A percentile compares a stretch with the other conserved stretches of the same genome.
phyloP scores from a whole-genome alignment of 768 basidiomycete species.

The Erythrobasidium yunnanense region DNA sequence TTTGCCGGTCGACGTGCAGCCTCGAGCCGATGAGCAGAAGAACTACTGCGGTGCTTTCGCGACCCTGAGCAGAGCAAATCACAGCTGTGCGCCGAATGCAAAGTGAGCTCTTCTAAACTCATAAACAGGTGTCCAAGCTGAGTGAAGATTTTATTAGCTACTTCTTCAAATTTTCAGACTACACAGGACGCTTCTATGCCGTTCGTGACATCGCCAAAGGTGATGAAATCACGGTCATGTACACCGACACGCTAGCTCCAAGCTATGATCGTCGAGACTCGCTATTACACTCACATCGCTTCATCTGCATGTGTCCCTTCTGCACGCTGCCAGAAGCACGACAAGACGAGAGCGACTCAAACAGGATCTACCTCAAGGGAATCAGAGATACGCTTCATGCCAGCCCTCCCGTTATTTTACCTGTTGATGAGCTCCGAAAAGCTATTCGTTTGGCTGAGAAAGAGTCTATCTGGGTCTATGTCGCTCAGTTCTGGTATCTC shows the following conservation, averaged over 20 bases:
- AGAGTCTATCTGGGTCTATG: neutral
- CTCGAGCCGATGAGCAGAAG: neutral
- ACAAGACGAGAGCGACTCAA: neutral
- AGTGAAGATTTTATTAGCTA: neutral
- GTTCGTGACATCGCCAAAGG: neutral
- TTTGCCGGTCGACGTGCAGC: conserved; percentile 2
- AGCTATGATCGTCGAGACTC: neutral
- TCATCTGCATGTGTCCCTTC: conserved; percentile 7
- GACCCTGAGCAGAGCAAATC: conserved; percentile 15
- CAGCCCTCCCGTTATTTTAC: neutral
- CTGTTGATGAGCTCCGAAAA: neutral
- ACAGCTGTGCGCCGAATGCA: conserved; percentile 11
- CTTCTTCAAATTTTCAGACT: conserved; percentile 15
- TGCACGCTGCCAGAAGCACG: neutral
- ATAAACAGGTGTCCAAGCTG: neutral
- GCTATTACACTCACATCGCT: neutral
- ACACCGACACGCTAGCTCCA: neutral
- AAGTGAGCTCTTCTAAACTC: neutral
- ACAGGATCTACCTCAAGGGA: neutral
- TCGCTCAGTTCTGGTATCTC: neutral
- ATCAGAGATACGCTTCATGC: neutral
- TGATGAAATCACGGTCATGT: conserved; percentile 18
- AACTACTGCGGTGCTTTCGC: conserved; percentile 7
- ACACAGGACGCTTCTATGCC: conserved; percentile 6
- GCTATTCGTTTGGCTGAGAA: neutral